phyloP scores from a whole-genome alignment of 2,329 filamentous ascomycete genomes.

The Fusarium mexicanum region DNA sequence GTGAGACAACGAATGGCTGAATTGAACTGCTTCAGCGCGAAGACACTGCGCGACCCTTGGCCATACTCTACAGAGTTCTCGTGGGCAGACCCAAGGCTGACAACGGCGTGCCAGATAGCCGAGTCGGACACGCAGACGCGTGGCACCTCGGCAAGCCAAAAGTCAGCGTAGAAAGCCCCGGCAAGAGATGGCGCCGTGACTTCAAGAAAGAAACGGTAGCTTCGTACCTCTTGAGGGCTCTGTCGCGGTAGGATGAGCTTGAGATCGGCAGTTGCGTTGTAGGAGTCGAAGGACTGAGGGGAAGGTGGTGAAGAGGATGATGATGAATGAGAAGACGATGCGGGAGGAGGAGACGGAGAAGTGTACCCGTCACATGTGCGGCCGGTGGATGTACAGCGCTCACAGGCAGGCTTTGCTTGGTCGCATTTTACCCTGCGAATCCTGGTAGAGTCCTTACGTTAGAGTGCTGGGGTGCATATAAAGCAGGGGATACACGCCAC shows the following conservation, averaged over 20 bases:
- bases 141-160: conserved; percentile 3
- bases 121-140: conserved; percentile 7
- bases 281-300: too few relatives aligned
- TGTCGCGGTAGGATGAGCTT: neutral
- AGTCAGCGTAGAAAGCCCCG: conserved; percentile 9
- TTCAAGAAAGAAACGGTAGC: conserved; percentile 7
- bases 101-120: conserved; percentile 21
- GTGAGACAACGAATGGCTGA: neutral
- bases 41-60: neutral
- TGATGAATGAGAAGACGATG: neutral
- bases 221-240: neutral
- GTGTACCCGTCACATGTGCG: conserved; percentile 14
- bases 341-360: too few relatives aligned
- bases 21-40: conserved; percentile 6
- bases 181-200: conserved; percentile 2
- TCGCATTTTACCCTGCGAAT: neutral
- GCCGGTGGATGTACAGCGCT: conserved; percentile 10
- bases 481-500: too few relatives aligned
- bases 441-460: neutral
- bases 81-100: conserved; percentile 11
- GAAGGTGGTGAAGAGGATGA: neutral
- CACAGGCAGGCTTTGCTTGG: neutral
- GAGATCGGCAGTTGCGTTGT: neutral
- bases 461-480: neutral
- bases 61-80: neutral